Base-by-base conservation (phyloP, 768 basidiomycete species). In the Hortiboletus campestris region DNA sequence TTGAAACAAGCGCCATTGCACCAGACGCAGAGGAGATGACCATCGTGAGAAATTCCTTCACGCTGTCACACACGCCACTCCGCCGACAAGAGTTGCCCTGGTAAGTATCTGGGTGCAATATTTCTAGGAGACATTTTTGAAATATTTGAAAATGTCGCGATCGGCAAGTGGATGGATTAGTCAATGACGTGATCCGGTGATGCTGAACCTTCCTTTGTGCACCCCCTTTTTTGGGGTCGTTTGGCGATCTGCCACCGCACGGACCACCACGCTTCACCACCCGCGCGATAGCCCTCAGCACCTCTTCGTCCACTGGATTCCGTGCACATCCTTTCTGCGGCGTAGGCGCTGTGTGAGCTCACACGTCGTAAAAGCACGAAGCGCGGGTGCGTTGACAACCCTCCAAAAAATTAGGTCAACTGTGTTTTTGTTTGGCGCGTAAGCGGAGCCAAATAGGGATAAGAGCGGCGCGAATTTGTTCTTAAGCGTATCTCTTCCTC, bases 401-500 rank as follows among this genome's bases (percentile, higher is more conserved):
- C 13, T 10, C 51, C 5, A 52, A 56, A 51, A 44, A 58, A 70
- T 72, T 70, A 66, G 71, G 72, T 72, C 55, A 73, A 52, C 46
- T 70, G 61, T 64, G 61, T 62, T 70, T 71, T 72, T 71, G 70
- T 72, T 72, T 72, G 72, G 72, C 71, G 65, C 68, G 60, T 71
- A 67, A 70, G 70, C 70, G 70, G 70, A 72, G 68, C 72, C 72
- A 73, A 72, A 75, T 72, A 75, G 59, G 71, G 72, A 74, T 74
- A 74, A 72, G 69, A 74, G 66, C 63, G 63, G 64, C 68, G 68
- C 64, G 63, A 72, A 75, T 72, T 69, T 64, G 62, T 59, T 64
- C 61, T 55, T 57, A 48, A 67, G 67, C 63, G 59, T 72, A 73
- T 71, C 79, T 74, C 75, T 71, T 65, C 78, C 79, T 77, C 80